Evolutionary conservation across 1,139 yeast species (phyloP).

Genomic region (Debaryomycetaceae sp.): DNA sequence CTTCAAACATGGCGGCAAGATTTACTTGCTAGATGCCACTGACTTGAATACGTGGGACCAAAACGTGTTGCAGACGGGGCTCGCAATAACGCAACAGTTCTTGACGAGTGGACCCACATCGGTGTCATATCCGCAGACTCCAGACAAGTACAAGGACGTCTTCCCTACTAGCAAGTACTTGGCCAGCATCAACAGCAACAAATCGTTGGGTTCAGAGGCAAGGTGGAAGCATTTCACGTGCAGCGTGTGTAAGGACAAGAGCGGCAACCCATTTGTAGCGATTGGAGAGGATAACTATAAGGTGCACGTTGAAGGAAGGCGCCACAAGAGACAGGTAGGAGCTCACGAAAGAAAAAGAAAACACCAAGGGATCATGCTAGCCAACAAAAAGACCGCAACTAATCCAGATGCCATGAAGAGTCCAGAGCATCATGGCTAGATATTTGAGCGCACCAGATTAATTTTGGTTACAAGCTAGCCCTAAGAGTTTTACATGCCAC

Average conservation of each 20-base stretch:
- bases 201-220: constrained; percentile 30
- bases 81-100: constrained; percentile 41
- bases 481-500: constrained; percentile 1
- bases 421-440: too few relatives aligned
- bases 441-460: too few relatives aligned
- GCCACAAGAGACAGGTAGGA: constrained; percentile 42
- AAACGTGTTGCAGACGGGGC: constrained; percentile 55
- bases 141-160: constrained; percentile 35
- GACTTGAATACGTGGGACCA: constrained; percentile 58
- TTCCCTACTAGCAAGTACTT: constrained; percentile 22
- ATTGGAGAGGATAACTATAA: constrained; percentile 75
- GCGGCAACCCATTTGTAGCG: constrained; percentile 54
- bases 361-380: constrained; percentile 11
- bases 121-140: constrained; percentile 31
- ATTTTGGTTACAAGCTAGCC: too few relatives aligned
- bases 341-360: constrained; percentile 16
- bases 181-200: constrained; percentile 28
- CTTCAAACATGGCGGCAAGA: constrained; percentile 55
- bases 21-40: constrained; percentile 74
- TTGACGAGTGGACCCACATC: constrained; percentile 23
- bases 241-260: constrained; percentile 55
- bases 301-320: constrained; percentile 60
- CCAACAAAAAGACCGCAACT: neutral
- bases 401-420: too few relatives aligned
- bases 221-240: constrained; percentile 74